These are phyloP conservation scores for Suillus spraguei DNA, from an alignment of 768 basidiomycete genomes.

Conservation along the genomic window DNA sequence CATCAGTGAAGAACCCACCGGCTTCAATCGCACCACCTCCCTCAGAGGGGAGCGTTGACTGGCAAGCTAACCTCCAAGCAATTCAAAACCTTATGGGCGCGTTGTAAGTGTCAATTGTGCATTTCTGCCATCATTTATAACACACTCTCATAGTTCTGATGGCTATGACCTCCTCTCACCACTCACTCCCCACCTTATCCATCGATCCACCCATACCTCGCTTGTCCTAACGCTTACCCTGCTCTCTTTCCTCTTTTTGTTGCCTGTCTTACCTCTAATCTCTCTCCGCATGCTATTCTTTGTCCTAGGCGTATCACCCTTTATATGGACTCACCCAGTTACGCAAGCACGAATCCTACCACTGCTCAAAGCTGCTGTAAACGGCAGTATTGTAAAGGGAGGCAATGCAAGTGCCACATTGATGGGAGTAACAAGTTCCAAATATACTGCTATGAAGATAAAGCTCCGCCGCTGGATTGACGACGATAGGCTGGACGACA, in stretches of 20 bases:
- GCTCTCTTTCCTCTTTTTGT: neutral
- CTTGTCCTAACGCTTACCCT: neutral
- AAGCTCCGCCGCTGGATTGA: constrained; percentile 47
- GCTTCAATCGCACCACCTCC: neutral
- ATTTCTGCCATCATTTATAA: neutral
- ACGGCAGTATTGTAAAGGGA: neutral
- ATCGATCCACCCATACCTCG: neutral
- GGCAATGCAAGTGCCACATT: neutral
- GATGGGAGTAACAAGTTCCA: neutral
- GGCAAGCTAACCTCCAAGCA: constrained; percentile 86
- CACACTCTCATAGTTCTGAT: constrained; percentile 56
- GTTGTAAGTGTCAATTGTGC: constrained; percentile 48
- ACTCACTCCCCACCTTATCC: constrained; percentile 29
- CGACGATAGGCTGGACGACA: constrained; percentile 65
- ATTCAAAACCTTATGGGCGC: constrained; percentile 92
- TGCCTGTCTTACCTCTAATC: neutral
- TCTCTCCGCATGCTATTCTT: neutral
- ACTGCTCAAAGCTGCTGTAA: constrained; percentile 22
- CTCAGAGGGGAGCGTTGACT: constrained; percentile 69
- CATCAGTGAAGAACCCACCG: neutral
- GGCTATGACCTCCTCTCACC: constrained; percentile 55
- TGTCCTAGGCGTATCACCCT: constrained; percentile 10
- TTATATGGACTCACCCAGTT: constrained; percentile 56
- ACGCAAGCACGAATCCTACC: constrained; percentile 33
- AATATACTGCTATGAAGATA: constrained; percentile 17